A percentile compares a stretch with the other conserved stretches of the same genome.
These are phyloP conservation scores for Xylaria bambusicola DNA, from an alignment of 495 filamentous ascomycete genomes.

Conservation along the genomic window DNA sequence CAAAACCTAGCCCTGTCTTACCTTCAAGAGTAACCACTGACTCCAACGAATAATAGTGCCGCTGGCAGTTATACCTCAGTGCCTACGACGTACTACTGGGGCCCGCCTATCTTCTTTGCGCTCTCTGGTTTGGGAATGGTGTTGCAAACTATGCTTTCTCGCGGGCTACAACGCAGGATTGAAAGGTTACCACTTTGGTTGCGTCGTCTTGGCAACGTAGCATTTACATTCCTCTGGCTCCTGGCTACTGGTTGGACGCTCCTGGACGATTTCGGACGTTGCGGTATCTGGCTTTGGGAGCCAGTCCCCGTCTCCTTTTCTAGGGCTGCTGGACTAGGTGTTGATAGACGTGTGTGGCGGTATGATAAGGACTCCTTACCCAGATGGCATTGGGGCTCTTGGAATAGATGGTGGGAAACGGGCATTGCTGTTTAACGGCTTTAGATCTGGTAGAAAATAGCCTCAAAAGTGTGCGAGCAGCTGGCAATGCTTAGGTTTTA, in stretches of 20 bases:
- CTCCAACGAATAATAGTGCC: too few relatives aligned
- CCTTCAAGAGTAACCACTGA: too few relatives aligned
- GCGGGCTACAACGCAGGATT: slow-evolving; percentile 17
- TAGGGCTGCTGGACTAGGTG: slow-evolving; percentile 56
- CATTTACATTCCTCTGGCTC: slow-evolving; percentile 60
- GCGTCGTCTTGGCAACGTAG: slow-evolving; percentile 51
- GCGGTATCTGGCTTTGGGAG: slow-evolving; percentile 67
- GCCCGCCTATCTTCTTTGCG: slow-evolving; percentile 54
- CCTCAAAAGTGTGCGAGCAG: not conserved
- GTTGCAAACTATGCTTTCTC: slow-evolving; percentile 41
- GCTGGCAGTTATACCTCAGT: slow-evolving; percentile 58
- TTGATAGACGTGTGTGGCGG: slow-evolving; percentile 56
- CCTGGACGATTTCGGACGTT: slow-evolving; percentile 63
- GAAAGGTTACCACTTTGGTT: slow-evolving; percentile 35
- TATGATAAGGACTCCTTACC: slow-evolving; percentile 52
- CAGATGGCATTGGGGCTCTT: slow-evolving; percentile 47
- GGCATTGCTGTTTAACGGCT: slow-evolving; percentile 50
- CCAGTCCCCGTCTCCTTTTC: slow-evolving; percentile 66
- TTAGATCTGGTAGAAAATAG: not conserved
- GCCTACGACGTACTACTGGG: slow-evolving; percentile 41
- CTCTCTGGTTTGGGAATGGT: slow-evolving; percentile 58
- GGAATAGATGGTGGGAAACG: slow-evolving; percentile 63
- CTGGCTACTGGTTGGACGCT: slow-evolving; percentile 51
- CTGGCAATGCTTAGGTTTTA: too few relatives aligned
- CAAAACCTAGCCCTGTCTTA: too few relatives aligned